Evolutionary conservation across 2,329 filamentous ascomycete species (phyloP).

Genomic region (Talaromyces verruculosus): DNA sequence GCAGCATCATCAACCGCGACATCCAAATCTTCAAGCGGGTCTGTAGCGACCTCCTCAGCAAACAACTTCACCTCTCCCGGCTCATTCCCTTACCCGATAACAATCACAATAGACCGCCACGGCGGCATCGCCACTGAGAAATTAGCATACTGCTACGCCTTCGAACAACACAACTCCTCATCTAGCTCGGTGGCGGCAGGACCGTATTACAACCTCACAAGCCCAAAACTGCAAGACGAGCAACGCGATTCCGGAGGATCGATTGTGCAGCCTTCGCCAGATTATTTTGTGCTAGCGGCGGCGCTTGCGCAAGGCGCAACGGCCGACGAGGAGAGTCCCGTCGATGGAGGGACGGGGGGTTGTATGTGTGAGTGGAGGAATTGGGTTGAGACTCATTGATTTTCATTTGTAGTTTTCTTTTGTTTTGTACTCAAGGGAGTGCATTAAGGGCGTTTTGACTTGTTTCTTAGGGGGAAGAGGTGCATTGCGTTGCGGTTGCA

Average conservation of each 20-base stretch:
- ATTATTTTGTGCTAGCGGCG: slow-evolving; percentile 39
- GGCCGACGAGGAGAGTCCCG: slow-evolving; percentile 30
- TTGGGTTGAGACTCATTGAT: slow-evolving; percentile 15
- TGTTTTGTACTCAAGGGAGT: not conserved
- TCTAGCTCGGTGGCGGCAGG: slow-evolving; percentile 38
- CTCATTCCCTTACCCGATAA: slow-evolving; percentile 62
- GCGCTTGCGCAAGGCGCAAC: slow-evolving; percentile 1
- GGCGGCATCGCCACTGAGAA: slow-evolving; percentile 56
- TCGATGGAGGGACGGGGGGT: slow-evolving; percentile 61
- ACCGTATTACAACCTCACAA: slow-evolving; percentile 47
- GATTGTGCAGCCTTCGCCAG: slow-evolving; percentile 52
- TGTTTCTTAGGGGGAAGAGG: not conserved
- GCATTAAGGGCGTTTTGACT: not conserved
- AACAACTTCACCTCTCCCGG: slow-evolving; percentile 54
- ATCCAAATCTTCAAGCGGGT: slow-evolving; percentile 24
- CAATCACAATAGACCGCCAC: slow-evolving; percentile 60
- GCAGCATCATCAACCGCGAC: slow-evolving; percentile 22
- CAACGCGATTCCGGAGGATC: slow-evolving; percentile 52
- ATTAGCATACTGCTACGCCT: slow-evolving; percentile 60
- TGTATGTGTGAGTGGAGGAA: slow-evolving; percentile 24
- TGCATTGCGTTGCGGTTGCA: slow-evolving; percentile 4
- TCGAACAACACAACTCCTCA: slow-evolving; percentile 47
- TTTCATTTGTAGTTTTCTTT: not conserved
- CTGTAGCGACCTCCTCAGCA: slow-evolving; percentile 30
- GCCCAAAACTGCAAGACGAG: slow-evolving; percentile 54